These are phyloP conservation scores for Saprolegnia parasitica DNA, from an alignment of 352 stramenopile species.

Conservation along the genomic window DNA sequence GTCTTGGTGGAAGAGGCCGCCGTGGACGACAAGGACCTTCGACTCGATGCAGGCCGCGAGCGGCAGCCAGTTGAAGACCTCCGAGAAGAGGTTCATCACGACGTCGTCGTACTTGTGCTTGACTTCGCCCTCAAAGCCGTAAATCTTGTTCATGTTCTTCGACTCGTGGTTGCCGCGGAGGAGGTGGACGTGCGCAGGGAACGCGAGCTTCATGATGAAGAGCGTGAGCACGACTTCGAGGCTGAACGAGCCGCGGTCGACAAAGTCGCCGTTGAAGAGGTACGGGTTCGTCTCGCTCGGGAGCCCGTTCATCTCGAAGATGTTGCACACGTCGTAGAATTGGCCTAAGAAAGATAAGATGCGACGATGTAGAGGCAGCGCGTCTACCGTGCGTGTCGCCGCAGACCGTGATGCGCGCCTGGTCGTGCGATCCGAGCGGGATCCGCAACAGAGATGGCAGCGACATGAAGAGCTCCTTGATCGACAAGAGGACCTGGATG, in stretches of 20 bases:
- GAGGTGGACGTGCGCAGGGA: slow-evolving; percentile 91
- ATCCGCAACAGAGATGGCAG: slow-evolving; percentile 90
- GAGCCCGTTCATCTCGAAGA: slow-evolving; percentile 98
- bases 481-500: slow-evolving; percentile 91
- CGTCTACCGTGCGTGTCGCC: slow-evolving; percentile 94
- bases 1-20: slow-evolving; percentile 93
- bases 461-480: slow-evolving; percentile 87
- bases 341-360: slow-evolving; percentile 55
- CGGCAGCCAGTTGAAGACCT: slow-evolving; percentile 97
- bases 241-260: slow-evolving; percentile 97
- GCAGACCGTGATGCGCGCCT: slow-evolving; percentile 91
- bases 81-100: slow-evolving; percentile 99
- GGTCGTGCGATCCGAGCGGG: slow-evolving; percentile 39
- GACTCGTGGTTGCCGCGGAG: slow-evolving; percentile 98
- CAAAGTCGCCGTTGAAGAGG: slow-evolving; percentile 99
- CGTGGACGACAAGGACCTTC: slow-evolving; percentile 97
- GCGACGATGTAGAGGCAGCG: not conserved
- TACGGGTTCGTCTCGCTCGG: slow-evolving; percentile 95
- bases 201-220: slow-evolving; percentile 95
- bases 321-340: slow-evolving; percentile 99
- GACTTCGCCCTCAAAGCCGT: slow-evolving; percentile 99
- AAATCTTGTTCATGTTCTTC: slow-evolving; percentile 99
- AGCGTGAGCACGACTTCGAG: slow-evolving; percentile 98
- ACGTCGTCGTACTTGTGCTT: slow-evolving; percentile 99
- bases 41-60: slow-evolving; percentile 92